phyloP scores from a whole-genome alignment of 306 rosid genomes.

The Lablab purpureus region DNA sequence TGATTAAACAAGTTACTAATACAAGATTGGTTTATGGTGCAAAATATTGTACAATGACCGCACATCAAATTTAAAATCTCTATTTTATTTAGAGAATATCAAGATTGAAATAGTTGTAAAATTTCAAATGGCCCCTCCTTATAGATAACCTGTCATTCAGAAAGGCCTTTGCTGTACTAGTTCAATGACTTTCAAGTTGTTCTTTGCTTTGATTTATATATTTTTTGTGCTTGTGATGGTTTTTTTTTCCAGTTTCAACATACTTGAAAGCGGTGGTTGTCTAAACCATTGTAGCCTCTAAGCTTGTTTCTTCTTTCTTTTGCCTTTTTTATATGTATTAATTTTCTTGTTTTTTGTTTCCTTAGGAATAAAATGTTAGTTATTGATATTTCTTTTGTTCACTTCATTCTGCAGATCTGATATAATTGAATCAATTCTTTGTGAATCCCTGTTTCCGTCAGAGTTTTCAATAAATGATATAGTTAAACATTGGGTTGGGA shows the following conservation, averaged over 20 bases:
- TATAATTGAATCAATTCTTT: constrained; percentile 78
- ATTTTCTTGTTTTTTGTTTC: constrained; percentile 30
- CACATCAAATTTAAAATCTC: not conserved
- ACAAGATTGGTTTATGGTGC: not conserved
- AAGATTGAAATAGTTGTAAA: not conserved
- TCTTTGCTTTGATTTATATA: not conserved
- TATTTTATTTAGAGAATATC: not conserved
- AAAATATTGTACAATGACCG: not conserved
- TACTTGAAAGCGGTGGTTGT: constrained; percentile 13
- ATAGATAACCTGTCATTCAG: constrained; percentile 1
- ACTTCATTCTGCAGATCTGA: constrained; percentile 78
- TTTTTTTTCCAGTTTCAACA: constrained; percentile 12
- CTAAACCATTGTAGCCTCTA: not conserved
- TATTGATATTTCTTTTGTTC: constrained; percentile 40
- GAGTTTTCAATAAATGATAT: constrained; percentile 71
- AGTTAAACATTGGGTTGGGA: constrained; percentile 82
- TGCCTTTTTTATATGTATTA: not conserved
- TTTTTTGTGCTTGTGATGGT: constrained; percentile 12
- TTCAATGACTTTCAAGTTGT: constrained; percentile 8
- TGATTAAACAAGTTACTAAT: not conserved
- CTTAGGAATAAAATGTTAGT: constrained; percentile 26
- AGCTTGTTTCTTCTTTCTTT: constrained; percentile 24
- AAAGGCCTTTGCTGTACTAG: constrained; percentile 4
- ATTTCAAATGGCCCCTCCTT: constrained; percentile 9
- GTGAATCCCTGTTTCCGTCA: constrained; percentile 82